phyloP scores from a whole-genome alignment of 2,329 filamentous ascomycete genomes.

The Tolypocladium ovalisporum region DNA sequence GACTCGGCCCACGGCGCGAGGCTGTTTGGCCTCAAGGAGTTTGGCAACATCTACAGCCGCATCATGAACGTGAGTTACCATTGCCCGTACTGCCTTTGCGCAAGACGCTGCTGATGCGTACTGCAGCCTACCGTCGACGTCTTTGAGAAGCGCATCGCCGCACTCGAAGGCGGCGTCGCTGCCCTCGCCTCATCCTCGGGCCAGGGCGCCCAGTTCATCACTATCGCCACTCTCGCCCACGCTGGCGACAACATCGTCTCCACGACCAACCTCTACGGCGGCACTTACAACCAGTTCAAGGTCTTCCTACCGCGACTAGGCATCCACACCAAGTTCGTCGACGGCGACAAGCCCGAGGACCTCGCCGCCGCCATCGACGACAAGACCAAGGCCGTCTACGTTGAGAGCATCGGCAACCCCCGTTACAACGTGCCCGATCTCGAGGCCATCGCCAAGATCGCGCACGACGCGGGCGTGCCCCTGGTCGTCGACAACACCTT shows the following conservation, averaged over 20 bases:
- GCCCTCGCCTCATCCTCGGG: conserved; percentile 79
- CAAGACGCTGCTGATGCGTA: neutral
- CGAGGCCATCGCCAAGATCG: conserved; percentile 72
- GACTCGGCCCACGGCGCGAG: conserved; percentile 91
- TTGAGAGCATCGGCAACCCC: conserved; percentile 91
- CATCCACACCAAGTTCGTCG: conserved; percentile 78
- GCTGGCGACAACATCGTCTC: conserved; percentile 88
- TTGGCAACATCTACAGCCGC: conserved; percentile 95
- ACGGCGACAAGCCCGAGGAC: conserved; percentile 68
- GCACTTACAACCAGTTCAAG: conserved; percentile 97
- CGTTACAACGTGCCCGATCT: conserved; percentile 89
- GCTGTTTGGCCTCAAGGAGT: conserved; percentile 93
- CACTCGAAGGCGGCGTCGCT: conserved; percentile 82
- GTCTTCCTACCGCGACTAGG: conserved; percentile 80
- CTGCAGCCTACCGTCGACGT: conserved; percentile 79
- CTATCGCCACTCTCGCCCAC: conserved; percentile 72
- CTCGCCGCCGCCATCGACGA: conserved; percentile 79
- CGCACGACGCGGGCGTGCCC: conserved; percentile 57
- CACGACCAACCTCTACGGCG: conserved; percentile 84
- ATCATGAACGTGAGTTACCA: conserved; percentile 69
- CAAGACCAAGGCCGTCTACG: conserved; percentile 82
- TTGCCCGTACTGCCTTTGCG: neutral
- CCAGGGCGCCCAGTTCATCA: conserved; percentile 86
- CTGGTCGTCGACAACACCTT: conserved; percentile 86
- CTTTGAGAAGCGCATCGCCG: conserved; percentile 93